phyloP scores from a whole-genome alignment of 495 filamentous ascomycete genomes.

The Evernia prunastri region DNA sequence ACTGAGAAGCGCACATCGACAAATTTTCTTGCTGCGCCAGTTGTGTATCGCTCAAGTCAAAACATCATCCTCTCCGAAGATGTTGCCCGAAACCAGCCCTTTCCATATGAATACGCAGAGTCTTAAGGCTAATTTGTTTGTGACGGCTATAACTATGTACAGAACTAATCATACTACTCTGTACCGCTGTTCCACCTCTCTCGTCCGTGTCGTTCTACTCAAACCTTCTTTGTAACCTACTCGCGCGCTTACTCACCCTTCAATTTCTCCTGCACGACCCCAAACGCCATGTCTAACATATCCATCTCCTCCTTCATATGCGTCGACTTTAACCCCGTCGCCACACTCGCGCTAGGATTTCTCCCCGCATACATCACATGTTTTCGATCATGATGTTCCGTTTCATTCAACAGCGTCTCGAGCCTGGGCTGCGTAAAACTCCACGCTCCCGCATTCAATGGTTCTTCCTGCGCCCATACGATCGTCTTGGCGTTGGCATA shows the following conservation, averaged over 20 bases:
- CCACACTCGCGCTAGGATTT: constrained; percentile 81
- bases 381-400: constrained; percentile 81
- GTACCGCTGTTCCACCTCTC: not conserved
- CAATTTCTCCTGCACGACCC: constrained; percentile 51
- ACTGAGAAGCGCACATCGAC: not conserved
- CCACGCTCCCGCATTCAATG: constrained; percentile 94
- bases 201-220: not conserved
- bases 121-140: not conserved
- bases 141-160: not conserved
- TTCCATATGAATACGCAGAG: not conserved
- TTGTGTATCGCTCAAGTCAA: not conserved
- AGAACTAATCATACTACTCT: not conserved
- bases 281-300: constrained; percentile 69
- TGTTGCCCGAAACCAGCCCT: not conserved
- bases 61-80: not conserved
- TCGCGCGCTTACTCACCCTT: constrained; percentile 41
- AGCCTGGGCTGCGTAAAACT: constrained; percentile 90
- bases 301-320: constrained; percentile 95
- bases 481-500: constrained; percentile 97
- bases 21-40: too few relatives aligned
- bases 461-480: constrained; percentile 95
- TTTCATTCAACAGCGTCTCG: constrained; percentile 89
- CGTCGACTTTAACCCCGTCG: constrained; percentile 80
- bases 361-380: constrained; percentile 97
- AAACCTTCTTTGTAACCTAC: not conserved